Conservation (phyloP, 2,329 filamentous ascomycete genomes). For the Neofusicoccum laricinum region DNA sequence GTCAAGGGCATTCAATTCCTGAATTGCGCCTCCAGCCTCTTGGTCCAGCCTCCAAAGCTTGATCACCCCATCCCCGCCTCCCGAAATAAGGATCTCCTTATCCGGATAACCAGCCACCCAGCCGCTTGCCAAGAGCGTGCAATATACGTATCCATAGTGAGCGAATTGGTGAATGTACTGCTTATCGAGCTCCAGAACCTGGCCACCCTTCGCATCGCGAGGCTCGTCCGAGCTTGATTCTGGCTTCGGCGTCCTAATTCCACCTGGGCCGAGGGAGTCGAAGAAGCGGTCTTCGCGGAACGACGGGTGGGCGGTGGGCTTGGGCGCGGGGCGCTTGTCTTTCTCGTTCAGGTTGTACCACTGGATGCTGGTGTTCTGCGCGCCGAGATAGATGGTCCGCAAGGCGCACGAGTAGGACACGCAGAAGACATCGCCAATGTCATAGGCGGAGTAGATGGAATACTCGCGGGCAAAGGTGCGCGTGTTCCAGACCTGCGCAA, state of each 20-base stretch:
- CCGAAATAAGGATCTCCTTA: slow-evolving; percentile 79
- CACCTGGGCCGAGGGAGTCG: slow-evolving; percentile 83
- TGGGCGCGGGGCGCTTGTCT: slow-evolving; percentile 56
- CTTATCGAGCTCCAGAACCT: slow-evolving; percentile 75
- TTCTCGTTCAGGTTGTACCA: slow-evolving; percentile 78
- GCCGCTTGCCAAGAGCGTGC: slow-evolving; percentile 82
- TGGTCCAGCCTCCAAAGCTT: slow-evolving; percentile 83
- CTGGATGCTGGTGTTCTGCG: slow-evolving; percentile 92
- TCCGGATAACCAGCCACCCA: slow-evolving; percentile 57
- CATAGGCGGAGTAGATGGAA: slow-evolving; percentile 89
- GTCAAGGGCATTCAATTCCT: slow-evolving; percentile 66
- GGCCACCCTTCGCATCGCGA: slow-evolving; percentile 54
- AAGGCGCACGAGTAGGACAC: slow-evolving; percentile 80
- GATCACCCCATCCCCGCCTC: slow-evolving; percentile 89
- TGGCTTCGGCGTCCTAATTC: slow-evolving; percentile 71
- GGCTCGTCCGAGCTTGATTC: slow-evolving; percentile 50
- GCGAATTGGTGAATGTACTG: slow-evolving; percentile 83
- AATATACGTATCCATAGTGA: slow-evolving; percentile 93
- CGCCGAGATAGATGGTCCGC: slow-evolving; percentile 84
- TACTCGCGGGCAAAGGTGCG: slow-evolving; percentile 72
- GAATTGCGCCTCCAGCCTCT: slow-evolving; percentile 59
- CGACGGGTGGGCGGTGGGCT: slow-evolving; percentile 68
- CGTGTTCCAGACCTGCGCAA: slow-evolving; percentile 72
- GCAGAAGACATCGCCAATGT: slow-evolving; percentile 94
- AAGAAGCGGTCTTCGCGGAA: slow-evolving; percentile 85